A percentile compares a stretch with the other conserved stretches of the same genome.
These are phyloP conservation scores for Gnaphalium uliginosum DNA, from an alignment of 129 eudicot species.

Conservation along the genomic window DNA sequence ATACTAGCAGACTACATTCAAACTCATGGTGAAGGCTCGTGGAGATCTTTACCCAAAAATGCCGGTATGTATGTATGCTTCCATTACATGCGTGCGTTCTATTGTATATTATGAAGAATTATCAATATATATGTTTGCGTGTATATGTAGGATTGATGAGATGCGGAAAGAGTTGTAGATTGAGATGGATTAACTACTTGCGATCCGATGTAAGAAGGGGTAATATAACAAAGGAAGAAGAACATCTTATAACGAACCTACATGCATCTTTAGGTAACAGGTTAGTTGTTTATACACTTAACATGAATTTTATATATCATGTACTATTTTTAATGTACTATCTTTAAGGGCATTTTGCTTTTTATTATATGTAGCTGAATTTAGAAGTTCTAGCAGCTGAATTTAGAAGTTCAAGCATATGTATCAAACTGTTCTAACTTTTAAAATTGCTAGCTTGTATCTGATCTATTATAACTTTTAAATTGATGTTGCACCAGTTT, in stretches of 20 bases:
- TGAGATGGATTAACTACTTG: constrained; percentile 89
- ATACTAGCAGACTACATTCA: constrained; percentile 54
- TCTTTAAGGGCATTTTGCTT: too few relatives aligned
- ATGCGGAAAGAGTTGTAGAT: constrained; percentile 87
- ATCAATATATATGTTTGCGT: neutral
- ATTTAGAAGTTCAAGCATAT: too few relatives aligned
- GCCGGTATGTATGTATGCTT: constrained; percentile 49
- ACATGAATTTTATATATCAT: neutral
- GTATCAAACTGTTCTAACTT: too few relatives aligned
- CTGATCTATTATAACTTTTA: too few relatives aligned
- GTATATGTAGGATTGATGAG: constrained; percentile 48
- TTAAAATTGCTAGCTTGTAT: too few relatives aligned
- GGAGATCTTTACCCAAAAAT: constrained; percentile 92
- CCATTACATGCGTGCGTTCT: neutral
- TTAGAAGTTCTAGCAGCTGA: too few relatives aligned
- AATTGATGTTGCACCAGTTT: too few relatives aligned
- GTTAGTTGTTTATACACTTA: constrained; percentile 27
- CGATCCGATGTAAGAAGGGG: constrained; percentile 84
- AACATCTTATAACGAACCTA: constrained; percentile 54
- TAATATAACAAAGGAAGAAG: constrained; percentile 63
- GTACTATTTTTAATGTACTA: too few relatives aligned
- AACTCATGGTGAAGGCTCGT: constrained; percentile 78
- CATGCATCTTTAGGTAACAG: constrained; percentile 76
- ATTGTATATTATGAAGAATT: too few relatives aligned
- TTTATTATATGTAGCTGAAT: too few relatives aligned